Conservation (phyloP, 331 rosid genomes). For the Pyrus hybrid region DNA sequence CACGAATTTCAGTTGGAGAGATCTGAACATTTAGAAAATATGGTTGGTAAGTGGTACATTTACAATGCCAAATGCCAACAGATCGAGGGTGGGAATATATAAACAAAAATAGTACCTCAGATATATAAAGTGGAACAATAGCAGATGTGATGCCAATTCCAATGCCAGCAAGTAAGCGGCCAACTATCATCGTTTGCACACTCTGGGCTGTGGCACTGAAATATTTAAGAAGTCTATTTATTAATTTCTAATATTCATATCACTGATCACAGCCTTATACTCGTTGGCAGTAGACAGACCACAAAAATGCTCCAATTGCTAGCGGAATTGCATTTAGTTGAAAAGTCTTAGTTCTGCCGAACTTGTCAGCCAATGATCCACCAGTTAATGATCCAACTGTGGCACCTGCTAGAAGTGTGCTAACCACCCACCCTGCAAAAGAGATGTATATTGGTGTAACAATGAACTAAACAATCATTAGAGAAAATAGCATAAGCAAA, state of each 20-base stretch:
- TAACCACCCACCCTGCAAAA: constrained; percentile 88
- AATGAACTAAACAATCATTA: constrained; percentile 6
- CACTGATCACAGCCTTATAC: constrained; percentile 1
- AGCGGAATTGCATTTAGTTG: constrained; percentile 90
- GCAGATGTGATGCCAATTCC: constrained; percentile 87
- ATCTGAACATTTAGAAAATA: constrained; percentile 40
- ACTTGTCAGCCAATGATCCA: constrained; percentile 91
- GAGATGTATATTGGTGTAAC: constrained; percentile 14
- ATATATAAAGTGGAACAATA: constrained; percentile 77
- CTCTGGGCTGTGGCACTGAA: constrained; percentile 86
- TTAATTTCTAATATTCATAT: constrained; percentile 1
- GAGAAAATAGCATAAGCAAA: neutral
- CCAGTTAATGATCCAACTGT: constrained; percentile 93
- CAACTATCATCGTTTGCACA: constrained; percentile 73
- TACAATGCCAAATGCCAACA: constrained; percentile 3
- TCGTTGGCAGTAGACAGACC: constrained; percentile 39
- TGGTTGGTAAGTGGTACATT: neutral
- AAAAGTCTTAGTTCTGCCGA: constrained; percentile 84
- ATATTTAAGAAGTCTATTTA: constrained; percentile 2
- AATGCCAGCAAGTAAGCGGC: constrained; percentile 75
- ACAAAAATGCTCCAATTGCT: constrained; percentile 66
- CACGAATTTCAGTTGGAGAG: constrained; percentile 97
- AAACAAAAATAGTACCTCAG: constrained; percentile 46
- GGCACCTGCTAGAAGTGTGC: constrained; percentile 84
- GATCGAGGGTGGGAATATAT: neutral